Evolutionary conservation across 2,329 filamentous ascomycete species (phyloP).

Genomic region (Calonectria multiphialidica): DNA sequence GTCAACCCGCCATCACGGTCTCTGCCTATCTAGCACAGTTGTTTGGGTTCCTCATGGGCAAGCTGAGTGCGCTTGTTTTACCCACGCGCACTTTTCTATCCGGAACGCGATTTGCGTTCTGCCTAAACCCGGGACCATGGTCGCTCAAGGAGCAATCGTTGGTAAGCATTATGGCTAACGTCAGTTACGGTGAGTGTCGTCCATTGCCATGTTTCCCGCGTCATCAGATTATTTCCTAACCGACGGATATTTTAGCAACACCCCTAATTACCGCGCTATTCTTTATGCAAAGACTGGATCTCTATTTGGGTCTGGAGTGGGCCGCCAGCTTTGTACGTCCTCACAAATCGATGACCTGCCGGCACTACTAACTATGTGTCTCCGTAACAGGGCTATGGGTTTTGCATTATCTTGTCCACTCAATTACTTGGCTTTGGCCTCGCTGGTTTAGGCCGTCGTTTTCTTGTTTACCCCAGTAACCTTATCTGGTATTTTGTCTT

Average conservation of each 20-base stretch:
- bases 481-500: conserved; percentile 69
- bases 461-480: conserved; percentile 48
- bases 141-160: conserved; percentile 73
- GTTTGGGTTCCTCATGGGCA: conserved; percentile 59
- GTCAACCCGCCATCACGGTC: conserved; percentile 70
- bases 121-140: conserved; percentile 69
- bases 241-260: conserved; percentile 66
- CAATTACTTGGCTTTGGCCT: background rate
- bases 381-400: background rate
- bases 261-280: background rate
- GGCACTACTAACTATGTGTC: background rate
- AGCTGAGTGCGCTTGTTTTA: conserved; percentile 46
- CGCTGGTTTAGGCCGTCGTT: background rate
- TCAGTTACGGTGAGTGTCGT: conserved; percentile 62
- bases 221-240: conserved; percentile 60
- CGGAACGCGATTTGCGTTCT: conserved; percentile 64
- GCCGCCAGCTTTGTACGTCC: background rate
- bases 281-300: background rate
- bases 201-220: too few relatives aligned
- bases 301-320: background rate
- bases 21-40: conserved; percentile 73
- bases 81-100: conserved; percentile 55
- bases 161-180: conserved; percentile 72
- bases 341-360: too few relatives aligned
- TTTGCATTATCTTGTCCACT: background rate